Conservation (phyloP, 2,329 filamentous ascomycete species). For the Ilyonectria robusta region DNA sequence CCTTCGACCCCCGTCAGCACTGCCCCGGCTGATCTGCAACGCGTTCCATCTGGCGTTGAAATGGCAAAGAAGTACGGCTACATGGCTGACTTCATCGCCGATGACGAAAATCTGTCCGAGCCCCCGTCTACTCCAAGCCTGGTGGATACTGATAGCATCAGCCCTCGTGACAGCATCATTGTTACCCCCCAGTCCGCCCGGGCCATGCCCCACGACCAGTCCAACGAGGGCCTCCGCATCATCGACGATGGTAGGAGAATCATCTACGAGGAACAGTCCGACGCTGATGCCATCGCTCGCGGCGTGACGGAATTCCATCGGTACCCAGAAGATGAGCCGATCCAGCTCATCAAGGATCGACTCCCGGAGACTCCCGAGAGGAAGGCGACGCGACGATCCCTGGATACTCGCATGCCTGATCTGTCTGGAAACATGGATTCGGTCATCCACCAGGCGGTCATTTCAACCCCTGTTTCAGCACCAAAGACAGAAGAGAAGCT, state of each 20-base stretch:
- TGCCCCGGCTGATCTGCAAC: conserved; percentile 36
- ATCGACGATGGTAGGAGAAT: conserved; percentile 47
- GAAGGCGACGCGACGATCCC: conserved; percentile 27
- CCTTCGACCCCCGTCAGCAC: conserved; percentile 34
- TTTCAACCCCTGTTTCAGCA: neutral
- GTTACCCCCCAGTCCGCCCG: conserved; percentile 44
- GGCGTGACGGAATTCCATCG: conserved; percentile 44
- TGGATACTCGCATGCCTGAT: conserved; percentile 41
- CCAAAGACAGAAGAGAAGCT: conserved; percentile 18
- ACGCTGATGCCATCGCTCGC: conserved; percentile 42
- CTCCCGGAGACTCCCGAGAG: conserved; percentile 26
- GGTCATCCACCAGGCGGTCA: conserved; percentile 2
- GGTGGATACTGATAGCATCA: conserved; percentile 50
- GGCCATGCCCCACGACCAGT: conserved; percentile 40
- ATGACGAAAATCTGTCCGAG: conserved; percentile 49
- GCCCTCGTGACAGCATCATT: conserved; percentile 47
- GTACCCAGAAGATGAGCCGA: conserved; percentile 41
- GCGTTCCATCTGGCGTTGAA: conserved; percentile 47
- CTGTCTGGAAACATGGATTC: conserved; percentile 33
- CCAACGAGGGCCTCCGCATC: conserved; percentile 47
- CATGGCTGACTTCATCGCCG: conserved; percentile 47
- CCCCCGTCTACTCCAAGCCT: conserved; percentile 49
- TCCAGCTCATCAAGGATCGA: conserved; percentile 41
- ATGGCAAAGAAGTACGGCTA: conserved; percentile 48
- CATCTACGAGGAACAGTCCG: conserved; percentile 46